Conservation (phyloP, 805 yeast species). For the Ogataea trehaloabstinens region DNA sequence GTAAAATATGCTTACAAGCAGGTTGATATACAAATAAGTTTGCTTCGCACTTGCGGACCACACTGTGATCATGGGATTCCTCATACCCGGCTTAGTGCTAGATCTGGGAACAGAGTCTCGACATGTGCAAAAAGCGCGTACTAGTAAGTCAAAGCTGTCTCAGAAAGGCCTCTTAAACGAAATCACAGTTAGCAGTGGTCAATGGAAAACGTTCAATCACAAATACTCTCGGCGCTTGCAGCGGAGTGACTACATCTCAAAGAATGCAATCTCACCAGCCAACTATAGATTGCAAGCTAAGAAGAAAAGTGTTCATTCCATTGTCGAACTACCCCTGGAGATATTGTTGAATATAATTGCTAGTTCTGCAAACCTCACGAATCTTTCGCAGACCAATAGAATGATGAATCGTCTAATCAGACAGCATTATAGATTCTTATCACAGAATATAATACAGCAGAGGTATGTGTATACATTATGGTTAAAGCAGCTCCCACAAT, state of each 20-base stretch:
- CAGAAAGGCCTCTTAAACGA: no score
- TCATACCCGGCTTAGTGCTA: no score
- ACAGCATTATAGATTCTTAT: slow-evolving; percentile 9
- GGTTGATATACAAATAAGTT: no score
- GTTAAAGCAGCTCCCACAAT: slow-evolving; percentile 3
- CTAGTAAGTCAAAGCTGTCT: no score
- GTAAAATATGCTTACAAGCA: no score
- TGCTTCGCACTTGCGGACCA: no score
- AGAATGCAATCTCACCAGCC: neutral
- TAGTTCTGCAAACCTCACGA: slow-evolving; percentile 11
- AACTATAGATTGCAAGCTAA: neutral
- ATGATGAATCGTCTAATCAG: slow-evolving; percentile 9
- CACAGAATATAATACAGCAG: slow-evolving; percentile 7
- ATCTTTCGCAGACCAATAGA: slow-evolving; percentile 6
- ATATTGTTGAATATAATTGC: slow-evolving; percentile 17
- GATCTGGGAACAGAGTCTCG: no score
- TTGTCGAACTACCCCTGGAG: slow-evolving; percentile 19
- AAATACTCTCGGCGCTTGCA: neutral
- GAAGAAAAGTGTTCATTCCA: slow-evolving; percentile 1
- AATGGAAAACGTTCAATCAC: neutral
- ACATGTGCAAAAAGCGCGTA: no score
- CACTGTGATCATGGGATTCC: no score
- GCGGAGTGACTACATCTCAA: no score
- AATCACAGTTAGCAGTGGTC: no score
- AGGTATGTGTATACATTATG: slow-evolving; percentile 4